A percentile compares a stretch with the other conserved stretches of the same genome.
Evolutionary conservation across 352 stramenopile species (phyloP).

Genomic region (Pythium sp.): DNA sequence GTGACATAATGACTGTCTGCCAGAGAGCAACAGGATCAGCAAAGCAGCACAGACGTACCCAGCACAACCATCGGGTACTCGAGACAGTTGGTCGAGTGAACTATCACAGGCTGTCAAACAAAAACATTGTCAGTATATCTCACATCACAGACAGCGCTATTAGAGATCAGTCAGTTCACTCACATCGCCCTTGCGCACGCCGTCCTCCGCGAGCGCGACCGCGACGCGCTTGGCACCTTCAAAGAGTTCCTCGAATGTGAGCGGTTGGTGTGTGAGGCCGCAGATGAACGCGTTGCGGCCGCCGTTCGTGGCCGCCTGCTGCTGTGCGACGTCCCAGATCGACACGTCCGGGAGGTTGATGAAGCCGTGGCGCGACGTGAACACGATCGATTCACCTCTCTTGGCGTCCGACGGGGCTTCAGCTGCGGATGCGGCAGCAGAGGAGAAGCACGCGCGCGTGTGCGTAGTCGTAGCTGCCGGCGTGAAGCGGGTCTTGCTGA

Average conservation of each 20-base stretch:
- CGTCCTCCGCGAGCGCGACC: constrained; percentile 29
- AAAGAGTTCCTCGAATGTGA: constrained; percentile 34
- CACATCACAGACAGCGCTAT: neutral
- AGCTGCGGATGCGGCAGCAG: neutral
- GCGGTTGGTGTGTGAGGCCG: constrained; percentile 32
- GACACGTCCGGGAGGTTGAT: constrained; percentile 42
- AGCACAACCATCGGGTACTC: constrained; percentile 58
- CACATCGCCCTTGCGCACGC: constrained; percentile 44
- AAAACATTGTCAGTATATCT: neutral
- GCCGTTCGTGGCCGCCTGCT: constrained; percentile 22
- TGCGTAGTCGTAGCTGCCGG: neutral
- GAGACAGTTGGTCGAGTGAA: constrained; percentile 74
- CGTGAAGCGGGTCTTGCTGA: constrained; percentile 2
- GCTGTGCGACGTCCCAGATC: constrained; percentile 41
- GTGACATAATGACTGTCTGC: neutral
- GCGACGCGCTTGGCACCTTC: constrained; percentile 27
- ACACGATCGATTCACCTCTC: constrained; percentile 33
- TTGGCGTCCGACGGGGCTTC: neutral
- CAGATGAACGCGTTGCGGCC: constrained; percentile 36
- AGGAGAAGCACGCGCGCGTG: neutral
- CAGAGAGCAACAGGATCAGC: no score
- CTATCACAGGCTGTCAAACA: constrained; percentile 37
- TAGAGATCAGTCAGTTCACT: constrained; percentile 16
- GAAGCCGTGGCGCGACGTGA: constrained; percentile 48
- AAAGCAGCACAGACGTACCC: constrained; percentile 23